These are phyloP conservation scores for Beta vulgaris DNA, from an alignment of 148 eudicot species.

Conservation along the genomic window DNA sequence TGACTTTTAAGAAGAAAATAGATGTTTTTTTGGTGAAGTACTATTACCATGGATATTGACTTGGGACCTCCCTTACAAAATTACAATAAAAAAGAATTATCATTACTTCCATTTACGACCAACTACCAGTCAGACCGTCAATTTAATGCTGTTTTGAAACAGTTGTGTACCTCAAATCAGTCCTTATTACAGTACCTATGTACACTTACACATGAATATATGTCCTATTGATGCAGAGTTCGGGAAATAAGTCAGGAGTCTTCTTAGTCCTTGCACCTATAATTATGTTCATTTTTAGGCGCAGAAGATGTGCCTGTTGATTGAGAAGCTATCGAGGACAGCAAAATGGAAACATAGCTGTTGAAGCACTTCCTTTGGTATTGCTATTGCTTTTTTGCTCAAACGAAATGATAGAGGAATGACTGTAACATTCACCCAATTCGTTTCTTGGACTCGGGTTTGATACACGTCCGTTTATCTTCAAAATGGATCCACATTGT, in stretches of 20 bases:
- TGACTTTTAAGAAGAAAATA: too few relatives aligned
- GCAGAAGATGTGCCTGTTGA: background rate
- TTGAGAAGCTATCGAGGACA: slow-evolving; percentile 29
- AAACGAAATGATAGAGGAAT: slow-evolving; percentile 32
- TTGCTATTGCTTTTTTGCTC: slow-evolving; percentile 28
- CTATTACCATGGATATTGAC: too few relatives aligned
- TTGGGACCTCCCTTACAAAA: too few relatives aligned
- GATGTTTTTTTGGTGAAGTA: too few relatives aligned
- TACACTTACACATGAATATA: slow-evolving; percentile 25
- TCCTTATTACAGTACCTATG: slow-evolving; percentile 19
- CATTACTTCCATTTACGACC: too few relatives aligned
- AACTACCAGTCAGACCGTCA: too few relatives aligned
- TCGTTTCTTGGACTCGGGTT: slow-evolving; percentile 24
- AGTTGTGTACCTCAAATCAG: slow-evolving; percentile 7
- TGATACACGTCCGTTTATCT: slow-evolving; percentile 18
- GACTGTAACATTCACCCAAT: slow-evolving; percentile 14
- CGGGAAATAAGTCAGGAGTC: slow-evolving; percentile 7
- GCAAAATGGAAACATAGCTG: slow-evolving; percentile 38
- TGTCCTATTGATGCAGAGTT: slow-evolving; percentile 3
- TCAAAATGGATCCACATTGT: slow-evolving; percentile 44
- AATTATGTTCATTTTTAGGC: background rate
- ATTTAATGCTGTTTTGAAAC: slow-evolving; percentile 11
- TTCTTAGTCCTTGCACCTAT: background rate
- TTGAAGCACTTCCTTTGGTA: slow-evolving; percentile 15
- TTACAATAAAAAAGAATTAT: too few relatives aligned